These are phyloP conservation scores for Erigeron philadelphicus DNA, from an alignment of 140 eudicot genomes.

Conservation along the genomic window DNA sequence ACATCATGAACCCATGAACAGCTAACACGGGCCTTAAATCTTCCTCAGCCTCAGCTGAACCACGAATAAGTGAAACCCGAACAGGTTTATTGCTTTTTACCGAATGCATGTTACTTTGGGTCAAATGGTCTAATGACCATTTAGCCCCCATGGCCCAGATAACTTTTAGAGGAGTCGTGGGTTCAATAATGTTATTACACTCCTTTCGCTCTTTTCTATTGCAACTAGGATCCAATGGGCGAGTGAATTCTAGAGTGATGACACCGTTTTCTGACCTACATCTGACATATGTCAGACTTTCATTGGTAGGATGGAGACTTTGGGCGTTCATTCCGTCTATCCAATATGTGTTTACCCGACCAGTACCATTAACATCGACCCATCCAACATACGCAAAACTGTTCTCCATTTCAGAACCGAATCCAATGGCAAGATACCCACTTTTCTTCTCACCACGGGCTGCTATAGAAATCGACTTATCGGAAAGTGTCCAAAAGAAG, in stretches of 20 bases:
- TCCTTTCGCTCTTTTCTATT: slow-evolving; percentile 55
- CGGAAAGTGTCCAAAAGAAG: slow-evolving; percentile 79
- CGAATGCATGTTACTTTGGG: slow-evolving; percentile 80
- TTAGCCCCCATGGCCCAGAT: slow-evolving; percentile 98
- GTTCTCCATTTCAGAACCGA: slow-evolving; percentile 86
- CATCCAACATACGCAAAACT: slow-evolving; percentile 94
- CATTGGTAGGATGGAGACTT: slow-evolving; percentile 62
- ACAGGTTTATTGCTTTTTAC: slow-evolving; percentile 70
- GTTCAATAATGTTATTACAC: slow-evolving; percentile 80
- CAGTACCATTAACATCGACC: slow-evolving; percentile 70
- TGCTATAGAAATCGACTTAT: slow-evolving; percentile 71
- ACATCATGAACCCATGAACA: slow-evolving; percentile 96
- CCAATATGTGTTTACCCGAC: slow-evolving; percentile 82
- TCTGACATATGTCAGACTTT: slow-evolving; percentile 82
- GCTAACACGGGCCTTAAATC: slow-evolving; percentile 82
- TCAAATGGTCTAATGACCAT: slow-evolving; percentile 71
- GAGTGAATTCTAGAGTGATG: slow-evolving; percentile 86
- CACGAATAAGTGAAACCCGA: slow-evolving; percentile 68
- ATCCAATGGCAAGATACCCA: slow-evolving; percentile 90
- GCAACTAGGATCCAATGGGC: slow-evolving; percentile 77
- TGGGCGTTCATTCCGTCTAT: slow-evolving; percentile 72
- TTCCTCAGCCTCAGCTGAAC: slow-evolving; percentile 90
- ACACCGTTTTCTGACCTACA: slow-evolving; percentile 83
- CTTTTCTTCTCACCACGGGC: slow-evolving; percentile 91
- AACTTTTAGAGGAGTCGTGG: slow-evolving; percentile 73